Conservation (phyloP, 257 asterid genomes). For the Echium plantagineum region DNA sequence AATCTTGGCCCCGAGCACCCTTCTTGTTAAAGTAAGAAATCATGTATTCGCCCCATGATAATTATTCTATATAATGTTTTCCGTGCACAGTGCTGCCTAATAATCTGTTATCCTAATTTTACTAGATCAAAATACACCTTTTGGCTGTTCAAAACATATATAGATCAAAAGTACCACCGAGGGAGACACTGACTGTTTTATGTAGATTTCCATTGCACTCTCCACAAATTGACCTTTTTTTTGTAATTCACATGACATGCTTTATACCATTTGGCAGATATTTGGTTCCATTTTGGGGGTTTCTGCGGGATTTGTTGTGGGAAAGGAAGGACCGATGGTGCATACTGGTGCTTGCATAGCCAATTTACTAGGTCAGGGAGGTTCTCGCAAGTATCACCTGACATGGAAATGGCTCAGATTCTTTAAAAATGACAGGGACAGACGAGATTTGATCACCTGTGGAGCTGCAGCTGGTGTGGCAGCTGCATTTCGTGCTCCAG, state of each 20-base stretch:
- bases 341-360: conserved; percentile 99
- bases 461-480: conserved; percentile 99
- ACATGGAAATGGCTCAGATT: conserved; percentile 91
- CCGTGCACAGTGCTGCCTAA: background rate
- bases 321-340: conserved; percentile 99
- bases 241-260: background rate
- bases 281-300: conserved; percentile 91
- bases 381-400: conserved; percentile 88
- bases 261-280: conserved; percentile 34
- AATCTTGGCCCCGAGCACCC: conserved; percentile 91
- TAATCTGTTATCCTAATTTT: too few relatives aligned
- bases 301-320: conserved; percentile 97
- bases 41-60: background rate
- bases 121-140: background rate
- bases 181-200: background rate
- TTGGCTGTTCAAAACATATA: background rate
- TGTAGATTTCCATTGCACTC: background rate
- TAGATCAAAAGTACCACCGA: background rate
- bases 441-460: conserved; percentile 95
- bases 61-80: too few relatives aligned
- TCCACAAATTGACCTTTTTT: background rate
- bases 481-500: conserved; percentile 99
- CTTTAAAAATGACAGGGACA: conserved; percentile 89
- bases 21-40: conserved; percentile 68
- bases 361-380: conserved; percentile 93